A percentile compares a stretch with the other conserved stretches of the same genome.
phyloP scores from a whole-genome alignment of 257 asterid genomes.

The Osmanthus fragrans region DNA sequence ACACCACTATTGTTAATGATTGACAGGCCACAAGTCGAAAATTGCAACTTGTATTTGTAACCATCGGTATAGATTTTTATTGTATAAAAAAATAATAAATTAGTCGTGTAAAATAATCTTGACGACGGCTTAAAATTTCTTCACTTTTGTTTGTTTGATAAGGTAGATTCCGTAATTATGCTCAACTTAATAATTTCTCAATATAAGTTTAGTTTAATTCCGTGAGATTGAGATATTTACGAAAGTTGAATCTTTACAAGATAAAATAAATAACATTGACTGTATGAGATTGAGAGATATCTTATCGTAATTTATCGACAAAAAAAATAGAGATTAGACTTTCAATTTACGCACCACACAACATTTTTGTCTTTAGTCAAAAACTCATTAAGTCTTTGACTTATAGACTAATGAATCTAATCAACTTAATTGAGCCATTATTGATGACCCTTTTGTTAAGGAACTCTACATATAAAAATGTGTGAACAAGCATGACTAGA shows the following conservation, averaged over 20 bases:
- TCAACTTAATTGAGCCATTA: constrained; percentile 14
- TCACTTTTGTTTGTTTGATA: too few relatives aligned
- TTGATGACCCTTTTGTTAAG: constrained; percentile 12
- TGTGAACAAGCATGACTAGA: constrained; percentile 39
- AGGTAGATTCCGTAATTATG: too few relatives aligned
- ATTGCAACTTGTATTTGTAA: constrained; percentile 29
- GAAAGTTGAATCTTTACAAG: too few relatives aligned
- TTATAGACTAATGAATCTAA: too few relatives aligned
- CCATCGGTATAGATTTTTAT: constrained; percentile 29
- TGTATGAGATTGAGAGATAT: too few relatives aligned
- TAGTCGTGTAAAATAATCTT: constrained; percentile 20
- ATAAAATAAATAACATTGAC: too few relatives aligned
- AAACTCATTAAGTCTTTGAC: background rate
- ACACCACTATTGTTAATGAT: constrained; percentile 26
- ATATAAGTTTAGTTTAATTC: too few relatives aligned
- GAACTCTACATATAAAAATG: constrained; percentile 14
- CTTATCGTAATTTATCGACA: too few relatives aligned
- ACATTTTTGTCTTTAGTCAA: too few relatives aligned
- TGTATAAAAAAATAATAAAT: constrained; percentile 1
- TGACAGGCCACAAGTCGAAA: constrained; percentile 30
- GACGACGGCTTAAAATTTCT: constrained; percentile 1
- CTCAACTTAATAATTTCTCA: too few relatives aligned
- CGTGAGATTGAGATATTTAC: too few relatives aligned
- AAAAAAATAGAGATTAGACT: too few relatives aligned
- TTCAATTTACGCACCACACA: background rate